These are phyloP conservation scores for Sporobolus alterniflorus DNA, from an alignment of 202 grass and related monocot genomes.

Conservation along the genomic window DNA sequence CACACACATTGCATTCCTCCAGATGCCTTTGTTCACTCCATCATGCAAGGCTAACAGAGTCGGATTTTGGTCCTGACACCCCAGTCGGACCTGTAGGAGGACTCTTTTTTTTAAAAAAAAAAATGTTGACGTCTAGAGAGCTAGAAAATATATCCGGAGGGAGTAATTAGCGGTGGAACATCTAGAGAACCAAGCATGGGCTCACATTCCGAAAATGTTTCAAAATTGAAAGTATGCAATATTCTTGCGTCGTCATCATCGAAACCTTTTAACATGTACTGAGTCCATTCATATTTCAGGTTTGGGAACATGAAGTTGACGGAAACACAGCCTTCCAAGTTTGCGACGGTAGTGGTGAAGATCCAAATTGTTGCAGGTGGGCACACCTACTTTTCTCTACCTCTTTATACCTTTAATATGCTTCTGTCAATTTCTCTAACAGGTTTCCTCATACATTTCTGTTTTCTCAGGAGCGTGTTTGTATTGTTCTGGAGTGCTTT, in stretches of 20 bases:
- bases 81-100: no score
- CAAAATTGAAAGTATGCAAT: background rate
- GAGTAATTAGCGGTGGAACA: no score
- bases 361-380: slow-evolving; percentile 80
- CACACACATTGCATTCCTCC: no score
- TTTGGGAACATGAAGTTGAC: slow-evolving; percentile 67
- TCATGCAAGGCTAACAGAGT: no score
- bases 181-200: no score
- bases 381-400: background rate
- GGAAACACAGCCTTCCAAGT: slow-evolving; percentile 54
- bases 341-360: slow-evolving; percentile 85
- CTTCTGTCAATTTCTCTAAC: no score
- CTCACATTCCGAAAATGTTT: background rate
- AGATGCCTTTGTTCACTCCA: no score
- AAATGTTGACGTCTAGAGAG: no score
- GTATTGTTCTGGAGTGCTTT: slow-evolving; percentile 45
- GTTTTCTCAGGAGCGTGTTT: slow-evolving; percentile 45
- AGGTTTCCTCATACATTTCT: background rate
- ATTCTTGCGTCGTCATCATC: background rate
- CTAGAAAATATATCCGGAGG: no score
- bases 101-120: no score
- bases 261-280: background rate
- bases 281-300: slow-evolving; percentile 46
- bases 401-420: background rate
- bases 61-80: no score